Evolutionary conservation across 1,139 yeast genomes (phyloP).

Genomic region (Geotrichum histeridarum): DNA sequence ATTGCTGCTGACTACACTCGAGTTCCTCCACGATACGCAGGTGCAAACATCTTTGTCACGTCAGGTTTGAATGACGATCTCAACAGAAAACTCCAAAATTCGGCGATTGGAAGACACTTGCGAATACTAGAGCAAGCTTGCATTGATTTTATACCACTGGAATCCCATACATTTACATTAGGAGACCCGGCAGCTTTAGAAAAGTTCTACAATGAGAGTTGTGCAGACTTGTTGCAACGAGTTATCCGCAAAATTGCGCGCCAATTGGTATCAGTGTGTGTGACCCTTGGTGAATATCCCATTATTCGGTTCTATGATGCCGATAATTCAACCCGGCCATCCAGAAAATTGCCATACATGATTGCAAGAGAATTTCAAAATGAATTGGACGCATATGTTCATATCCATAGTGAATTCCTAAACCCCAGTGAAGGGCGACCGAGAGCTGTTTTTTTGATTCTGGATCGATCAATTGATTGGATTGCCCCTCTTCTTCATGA

Average conservation of each 20-base stretch:
- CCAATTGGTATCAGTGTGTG: conserved; percentile 64
- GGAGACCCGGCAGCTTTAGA: conserved; percentile 54
- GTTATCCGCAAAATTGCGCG: conserved; percentile 58
- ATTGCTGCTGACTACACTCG: conserved; percentile 53
- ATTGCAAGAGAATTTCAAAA: conserved; percentile 70
- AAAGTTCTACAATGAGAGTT: conserved; percentile 62
- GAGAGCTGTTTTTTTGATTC: conserved; percentile 66
- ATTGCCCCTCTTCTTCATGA: conserved; percentile 85
- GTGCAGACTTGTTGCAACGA: conserved; percentile 55
- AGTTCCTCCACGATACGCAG: conserved; percentile 51
- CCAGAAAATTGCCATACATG: conserved; percentile 62
- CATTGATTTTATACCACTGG: conserved; percentile 47
- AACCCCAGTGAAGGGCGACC: conserved; percentile 45
- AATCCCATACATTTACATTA: conserved; percentile 46
- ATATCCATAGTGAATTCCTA: conserved; percentile 60
- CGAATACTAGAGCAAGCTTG: conserved; percentile 28
- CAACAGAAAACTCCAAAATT: conserved; percentile 27
- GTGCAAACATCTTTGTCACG: conserved; percentile 53
- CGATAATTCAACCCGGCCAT: conserved; percentile 46
- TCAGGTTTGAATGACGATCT: conserved; percentile 43
- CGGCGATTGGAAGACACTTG: conserved; percentile 27
- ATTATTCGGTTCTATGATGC: conserved; percentile 55
- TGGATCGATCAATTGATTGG: conserved; percentile 80
- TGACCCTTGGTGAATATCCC: conserved; percentile 83
- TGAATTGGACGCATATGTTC: conserved; percentile 68